Percentiles rank a stretch among this genome's conserved stretches.
These are phyloP conservation scores for Lichtheimia ramosa DNA, from an alignment of 371 early-diverging fungal genomes.

Conservation along the genomic window DNA sequence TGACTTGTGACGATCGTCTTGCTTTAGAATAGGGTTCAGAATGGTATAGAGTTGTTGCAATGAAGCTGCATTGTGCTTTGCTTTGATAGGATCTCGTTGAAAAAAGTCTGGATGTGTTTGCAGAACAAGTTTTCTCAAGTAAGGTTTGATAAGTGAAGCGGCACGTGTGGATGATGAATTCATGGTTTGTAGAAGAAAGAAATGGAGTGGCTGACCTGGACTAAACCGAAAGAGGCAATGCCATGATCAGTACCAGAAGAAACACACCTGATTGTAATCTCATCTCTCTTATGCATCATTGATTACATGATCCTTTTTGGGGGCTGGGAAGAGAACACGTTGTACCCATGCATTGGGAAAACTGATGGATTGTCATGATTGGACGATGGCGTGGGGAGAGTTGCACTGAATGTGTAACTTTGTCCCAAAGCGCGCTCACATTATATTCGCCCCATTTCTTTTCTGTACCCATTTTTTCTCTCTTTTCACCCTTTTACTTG, in stretches of 20 bases:
- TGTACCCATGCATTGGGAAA: no score
- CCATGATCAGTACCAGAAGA: no score
- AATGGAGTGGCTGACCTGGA: no score
- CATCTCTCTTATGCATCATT: no score
- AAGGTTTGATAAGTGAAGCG: constrained; percentile 27
- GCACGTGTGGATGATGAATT: background rate
- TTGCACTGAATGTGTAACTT: no score
- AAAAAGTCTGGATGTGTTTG: constrained; percentile 49
- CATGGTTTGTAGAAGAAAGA: no score
- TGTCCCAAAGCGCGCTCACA: no score
- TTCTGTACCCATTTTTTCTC: background rate
- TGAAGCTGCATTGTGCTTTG: constrained; percentile 33
- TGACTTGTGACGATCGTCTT: background rate
- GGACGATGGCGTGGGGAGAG: no score
- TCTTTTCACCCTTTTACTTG: background rate
- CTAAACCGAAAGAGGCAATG: no score
- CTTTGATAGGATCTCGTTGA: constrained; percentile 23
- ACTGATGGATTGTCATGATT: constrained; percentile 1
- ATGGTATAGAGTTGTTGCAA: constrained; percentile 31
- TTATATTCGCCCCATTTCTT: background rate
- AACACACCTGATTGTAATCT: no score
- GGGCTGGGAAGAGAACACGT: no score
- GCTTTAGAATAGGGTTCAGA: constrained; percentile 8
- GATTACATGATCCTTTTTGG: no score
- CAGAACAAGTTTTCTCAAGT: constrained; percentile 35